phyloP scores from a whole-genome alignment of 306 rosid genomes.

The apple (Malus domestica) region DNA sequence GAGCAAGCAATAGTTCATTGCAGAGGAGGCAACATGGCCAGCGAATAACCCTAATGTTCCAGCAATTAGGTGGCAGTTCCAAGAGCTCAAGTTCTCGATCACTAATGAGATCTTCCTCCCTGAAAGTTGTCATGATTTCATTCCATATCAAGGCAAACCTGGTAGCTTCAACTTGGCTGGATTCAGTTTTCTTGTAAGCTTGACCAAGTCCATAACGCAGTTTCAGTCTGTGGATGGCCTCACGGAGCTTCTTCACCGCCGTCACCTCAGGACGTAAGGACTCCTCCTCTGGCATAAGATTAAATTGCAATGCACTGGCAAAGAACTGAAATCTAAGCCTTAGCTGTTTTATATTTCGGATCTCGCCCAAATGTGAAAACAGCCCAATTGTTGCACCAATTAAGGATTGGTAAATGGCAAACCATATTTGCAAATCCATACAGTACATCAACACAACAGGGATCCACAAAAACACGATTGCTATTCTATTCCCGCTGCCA shows the following conservation, averaged over 20 bases:
- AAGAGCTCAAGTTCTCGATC: constrained; percentile 69
- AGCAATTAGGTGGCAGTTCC: constrained; percentile 75
- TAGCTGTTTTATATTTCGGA: constrained; percentile 64
- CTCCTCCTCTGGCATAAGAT: constrained; percentile 70
- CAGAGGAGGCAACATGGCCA: constrained; percentile 82
- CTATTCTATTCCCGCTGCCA: constrained; percentile 48
- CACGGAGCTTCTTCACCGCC: constrained; percentile 63
- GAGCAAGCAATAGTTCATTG: constrained; percentile 81
- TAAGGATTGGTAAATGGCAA: constrained; percentile 62
- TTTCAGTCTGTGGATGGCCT: constrained; percentile 65
- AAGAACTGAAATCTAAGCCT: constrained; percentile 93
- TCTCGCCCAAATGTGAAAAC: constrained; percentile 91
- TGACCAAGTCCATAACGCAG: constrained; percentile 81
- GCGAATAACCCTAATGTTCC: constrained; percentile 82
- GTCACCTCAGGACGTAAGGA: constrained; percentile 29
- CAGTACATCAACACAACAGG: constrained; percentile 77
- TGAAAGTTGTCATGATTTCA: constrained; percentile 72
- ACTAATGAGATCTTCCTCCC: constrained; percentile 93
- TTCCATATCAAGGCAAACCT: constrained; percentile 94
- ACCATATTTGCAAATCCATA: constrained; percentile 98
- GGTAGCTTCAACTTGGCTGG: constrained; percentile 72
- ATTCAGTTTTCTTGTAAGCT: constrained; percentile 64
- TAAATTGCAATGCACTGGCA: constrained; percentile 84
- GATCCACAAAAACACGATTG: constrained; percentile 65
- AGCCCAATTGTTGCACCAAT: constrained; percentile 61